Percentiles rank a stretch among this genome's conserved stretches.
Evolutionary conservation across 2,329 filamentous ascomycete species (phyloP).

Genomic region (Mycosphaerelloides madeirae): DNA sequence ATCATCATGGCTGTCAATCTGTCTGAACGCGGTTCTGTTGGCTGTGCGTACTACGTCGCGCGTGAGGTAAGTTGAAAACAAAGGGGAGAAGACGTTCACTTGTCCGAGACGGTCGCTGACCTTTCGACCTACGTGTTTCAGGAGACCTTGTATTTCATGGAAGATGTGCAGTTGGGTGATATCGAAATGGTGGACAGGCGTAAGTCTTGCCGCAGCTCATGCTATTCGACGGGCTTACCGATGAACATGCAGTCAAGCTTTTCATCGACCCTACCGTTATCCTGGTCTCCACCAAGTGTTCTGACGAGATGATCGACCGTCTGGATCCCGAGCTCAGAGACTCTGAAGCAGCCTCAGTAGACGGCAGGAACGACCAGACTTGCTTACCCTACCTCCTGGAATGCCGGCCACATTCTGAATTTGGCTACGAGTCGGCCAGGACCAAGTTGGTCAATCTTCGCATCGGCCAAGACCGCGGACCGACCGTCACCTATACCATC

Average conservation of each 20-base stretch:
- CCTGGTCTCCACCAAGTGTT: conserved; percentile 53
- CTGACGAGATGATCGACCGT: conserved; percentile 44
- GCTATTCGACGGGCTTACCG: conserved; percentile 8
- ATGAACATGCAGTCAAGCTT: conserved; percentile 49
- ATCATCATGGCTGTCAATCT: conserved; percentile 77
- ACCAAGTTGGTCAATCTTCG: conserved; percentile 60
- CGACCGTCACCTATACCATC: conserved; percentile 55
- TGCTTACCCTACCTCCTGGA: conserved; percentile 60
- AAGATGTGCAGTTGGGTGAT: conserved; percentile 68
- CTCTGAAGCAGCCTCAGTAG: conserved; percentile 19
- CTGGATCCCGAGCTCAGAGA: conserved; percentile 41
- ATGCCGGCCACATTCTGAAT: conserved; percentile 66
- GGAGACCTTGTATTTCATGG: conserved; percentile 67
- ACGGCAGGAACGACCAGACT: conserved; percentile 41
- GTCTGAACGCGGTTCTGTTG: conserved; percentile 64
- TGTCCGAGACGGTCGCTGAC: no score
- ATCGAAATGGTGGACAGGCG: conserved; percentile 53
- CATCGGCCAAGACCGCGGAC: conserved; percentile 45
- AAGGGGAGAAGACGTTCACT: no score
- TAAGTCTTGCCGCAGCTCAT: conserved; percentile 26
- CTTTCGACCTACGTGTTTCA: no score
- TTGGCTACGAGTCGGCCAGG: conserved; percentile 62
- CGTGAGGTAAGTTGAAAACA: no score
- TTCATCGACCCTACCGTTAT: conserved; percentile 60
- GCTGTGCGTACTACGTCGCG: conserved; percentile 78